A percentile compares a stretch with the other conserved stretches of the same genome.
These are phyloP conservation scores for Alternaria arbusti DNA, from an alignment of 2,329 filamentous ascomycete species.

Conservation along the genomic window DNA sequence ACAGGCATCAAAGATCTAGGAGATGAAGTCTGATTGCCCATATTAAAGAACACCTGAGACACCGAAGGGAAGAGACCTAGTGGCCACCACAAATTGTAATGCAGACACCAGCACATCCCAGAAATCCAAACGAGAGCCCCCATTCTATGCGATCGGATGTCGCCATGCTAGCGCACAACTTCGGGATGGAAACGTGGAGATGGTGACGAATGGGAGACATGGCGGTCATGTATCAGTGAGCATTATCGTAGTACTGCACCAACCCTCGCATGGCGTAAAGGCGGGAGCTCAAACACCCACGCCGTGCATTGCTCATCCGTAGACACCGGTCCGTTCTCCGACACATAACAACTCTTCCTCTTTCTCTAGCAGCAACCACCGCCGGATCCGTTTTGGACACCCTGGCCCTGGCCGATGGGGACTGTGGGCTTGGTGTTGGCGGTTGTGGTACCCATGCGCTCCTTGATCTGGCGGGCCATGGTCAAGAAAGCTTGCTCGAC, in stretches of 20 bases:
- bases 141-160: constrained; percentile 29
- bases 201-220: constrained; percentile 25
- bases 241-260: constrained; percentile 35
- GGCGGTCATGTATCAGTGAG: constrained; percentile 32
- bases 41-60: constrained; percentile 35
- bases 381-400: constrained; percentile 84
- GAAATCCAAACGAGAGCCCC: constrained; percentile 40
- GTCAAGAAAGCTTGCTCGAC: constrained; percentile 99
- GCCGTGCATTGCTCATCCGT: constrained; percentile 31
- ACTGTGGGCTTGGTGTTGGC: constrained; percentile 99
- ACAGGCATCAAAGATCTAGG: constrained; percentile 3
- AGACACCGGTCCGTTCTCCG: constrained; percentile 19
- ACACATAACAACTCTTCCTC: constrained; percentile 9
- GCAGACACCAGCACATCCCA: constrained; percentile 30
- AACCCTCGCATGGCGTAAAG: constrained; percentile 26
- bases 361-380: constrained; percentile 84
- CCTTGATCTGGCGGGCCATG: constrained; percentile 99
- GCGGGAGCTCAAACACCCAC: constrained; percentile 35
- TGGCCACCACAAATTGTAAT: constrained; percentile 40
- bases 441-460: constrained; percentile 96
- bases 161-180: constrained; percentile 36
- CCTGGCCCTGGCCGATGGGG: constrained; percentile 92
- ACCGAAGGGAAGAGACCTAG: constrained; percentile 26
- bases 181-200: constrained; percentile 23
- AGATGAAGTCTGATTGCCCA: constrained; percentile 31